Evolutionary conservation across 768 basidiomycete genomes (phyloP).

Genomic region (Sarcomyxa edulis): DNA sequence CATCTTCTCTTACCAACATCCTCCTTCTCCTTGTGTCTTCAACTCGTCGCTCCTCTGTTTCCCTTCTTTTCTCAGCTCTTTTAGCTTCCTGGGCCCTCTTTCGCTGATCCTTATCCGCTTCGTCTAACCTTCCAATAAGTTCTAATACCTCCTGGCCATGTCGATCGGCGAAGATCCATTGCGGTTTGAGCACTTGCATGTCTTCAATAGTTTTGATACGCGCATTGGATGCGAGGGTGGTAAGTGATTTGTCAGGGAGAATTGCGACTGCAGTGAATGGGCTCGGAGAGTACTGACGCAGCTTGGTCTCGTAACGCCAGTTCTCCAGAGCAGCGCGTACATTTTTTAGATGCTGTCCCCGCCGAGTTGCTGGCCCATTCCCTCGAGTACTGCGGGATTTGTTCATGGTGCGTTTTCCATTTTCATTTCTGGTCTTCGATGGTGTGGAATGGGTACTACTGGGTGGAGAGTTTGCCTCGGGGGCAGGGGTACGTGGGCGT

Average conservation of each 20-base stretch:
- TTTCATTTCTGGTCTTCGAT: too few relatives aligned
- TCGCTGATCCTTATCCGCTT: conserved; percentile 5
- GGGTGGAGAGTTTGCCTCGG: too few relatives aligned
- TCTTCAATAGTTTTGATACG: conserved; percentile 12
- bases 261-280: conserved; percentile 10
- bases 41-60: conserved; percentile 5
- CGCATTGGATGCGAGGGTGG: conserved; percentile 15
- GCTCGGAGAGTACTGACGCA: conserved; percentile 7
- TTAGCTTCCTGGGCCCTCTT: conserved; percentile 7
- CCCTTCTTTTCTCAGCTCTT: conserved; percentile 6
- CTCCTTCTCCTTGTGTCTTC: too few relatives aligned
- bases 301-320: conserved; percentile 11
- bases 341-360: conserved; percentile 10
- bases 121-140: conserved; percentile 11
- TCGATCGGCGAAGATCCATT: conserved; percentile 10
- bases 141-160: conserved; percentile 17
- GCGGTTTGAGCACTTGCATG: conserved; percentile 3
- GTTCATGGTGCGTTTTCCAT: too few relatives aligned
- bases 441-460: too few relatives aligned
- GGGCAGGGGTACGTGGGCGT: too few relatives aligned
- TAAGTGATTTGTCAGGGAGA: conserved; percentile 21
- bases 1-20: neutral
- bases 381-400: too few relatives aligned
- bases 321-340: conserved; percentile 8
- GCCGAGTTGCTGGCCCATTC: conserved; percentile 9